Percentiles rank a stretch among this genome's conserved stretches.
These are phyloP conservation scores for Globisporangium cystogenes DNA, from an alignment of 352 stramenopile species.

Conservation along the genomic window DNA sequence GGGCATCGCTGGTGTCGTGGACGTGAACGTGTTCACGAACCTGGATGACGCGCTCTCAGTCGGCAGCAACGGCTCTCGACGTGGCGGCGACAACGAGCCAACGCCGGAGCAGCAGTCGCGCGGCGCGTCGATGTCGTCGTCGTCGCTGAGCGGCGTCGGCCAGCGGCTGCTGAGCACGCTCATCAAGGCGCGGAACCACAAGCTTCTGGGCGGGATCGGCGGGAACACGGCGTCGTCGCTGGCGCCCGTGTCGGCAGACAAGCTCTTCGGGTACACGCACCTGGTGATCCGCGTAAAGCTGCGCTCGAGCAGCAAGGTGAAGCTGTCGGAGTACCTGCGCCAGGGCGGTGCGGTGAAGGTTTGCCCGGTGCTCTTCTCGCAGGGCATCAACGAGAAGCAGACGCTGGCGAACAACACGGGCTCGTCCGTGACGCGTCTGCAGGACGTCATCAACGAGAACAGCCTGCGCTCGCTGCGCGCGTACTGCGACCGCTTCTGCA, in stretches of 20 bases:
- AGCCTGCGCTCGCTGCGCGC: constrained; percentile 58
- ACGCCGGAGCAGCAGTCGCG: constrained; percentile 10
- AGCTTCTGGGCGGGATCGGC: constrained; percentile 38
- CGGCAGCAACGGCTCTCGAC: constrained; percentile 22
- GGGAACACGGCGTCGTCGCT: constrained; percentile 28
- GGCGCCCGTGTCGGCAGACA: constrained; percentile 33
- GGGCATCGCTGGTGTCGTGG: constrained; percentile 66
- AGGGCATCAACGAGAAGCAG: constrained; percentile 93
- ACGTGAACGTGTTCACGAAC: constrained; percentile 77
- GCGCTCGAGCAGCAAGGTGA: constrained; percentile 58
- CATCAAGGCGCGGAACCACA: constrained; percentile 59
- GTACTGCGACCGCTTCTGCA: constrained; percentile 78
- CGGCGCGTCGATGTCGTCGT: constrained; percentile 21
- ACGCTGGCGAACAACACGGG: constrained; percentile 88
- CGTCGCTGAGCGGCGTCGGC: constrained; percentile 61
- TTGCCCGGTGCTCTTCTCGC: constrained; percentile 72
- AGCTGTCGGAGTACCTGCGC: constrained; percentile 48
- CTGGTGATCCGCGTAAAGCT: constrained; percentile 83
- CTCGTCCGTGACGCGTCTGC: constrained; percentile 65
- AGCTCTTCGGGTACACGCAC: constrained; percentile 61
- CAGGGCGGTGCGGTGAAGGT: constrained; percentile 63
- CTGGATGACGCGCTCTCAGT: constrained; percentile 61
- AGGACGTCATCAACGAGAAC: constrained; percentile 80
- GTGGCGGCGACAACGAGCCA: constrained; percentile 9
- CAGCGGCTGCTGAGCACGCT: constrained; percentile 66